A percentile compares a stretch with the other conserved stretches of the same genome.
Evolutionary conservation across 2,329 filamentous ascomycete species (phyloP).

Genomic region (Pyrenophora tritici-repentis): DNA sequence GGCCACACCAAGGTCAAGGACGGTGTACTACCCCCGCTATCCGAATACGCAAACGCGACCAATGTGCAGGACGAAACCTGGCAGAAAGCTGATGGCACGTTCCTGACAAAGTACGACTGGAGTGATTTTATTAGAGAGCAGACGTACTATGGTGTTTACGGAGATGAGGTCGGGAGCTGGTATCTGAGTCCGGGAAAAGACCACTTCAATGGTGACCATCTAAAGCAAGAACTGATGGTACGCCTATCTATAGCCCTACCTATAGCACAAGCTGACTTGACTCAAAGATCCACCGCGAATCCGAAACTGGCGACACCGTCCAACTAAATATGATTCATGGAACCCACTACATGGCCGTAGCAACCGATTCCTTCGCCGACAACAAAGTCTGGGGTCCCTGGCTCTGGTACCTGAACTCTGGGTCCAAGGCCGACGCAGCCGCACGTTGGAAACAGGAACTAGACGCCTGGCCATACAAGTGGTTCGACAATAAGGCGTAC

Average conservation of each 20-base stretch:
- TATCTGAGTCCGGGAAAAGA: constrained; percentile 58
- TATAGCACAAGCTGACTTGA: neutral
- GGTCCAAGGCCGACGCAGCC: constrained; percentile 52
- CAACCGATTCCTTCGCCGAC: constrained; percentile 41
- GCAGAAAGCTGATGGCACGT: constrained; percentile 54
- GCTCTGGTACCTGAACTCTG: constrained; percentile 55
- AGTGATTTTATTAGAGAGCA: constrained; percentile 48
- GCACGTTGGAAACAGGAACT: constrained; percentile 50
- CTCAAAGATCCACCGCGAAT: constrained; percentile 54
- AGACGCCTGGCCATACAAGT: constrained; percentile 55
- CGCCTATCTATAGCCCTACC: neutral
- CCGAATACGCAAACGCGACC: constrained; percentile 51
- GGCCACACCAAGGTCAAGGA: constrained; percentile 55
- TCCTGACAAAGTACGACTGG: constrained; percentile 60
- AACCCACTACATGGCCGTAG: constrained; percentile 47
- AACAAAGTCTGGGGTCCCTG: constrained; percentile 47
- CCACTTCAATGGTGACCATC: constrained; percentile 58
- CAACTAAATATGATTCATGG: constrained; percentile 62
- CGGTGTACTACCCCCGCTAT: constrained; percentile 51
- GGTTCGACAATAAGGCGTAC: constrained; percentile 55
- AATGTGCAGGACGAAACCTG: constrained; percentile 62
- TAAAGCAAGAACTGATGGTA: constrained; percentile 59
- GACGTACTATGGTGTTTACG: constrained; percentile 58
- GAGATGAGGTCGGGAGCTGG: constrained; percentile 57
- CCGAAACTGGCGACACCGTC: constrained; percentile 56